These are phyloP conservation scores for Melampsora americana DNA, from an alignment of 1,284 basidiomycete genomes.

Conservation along the genomic window DNA sequence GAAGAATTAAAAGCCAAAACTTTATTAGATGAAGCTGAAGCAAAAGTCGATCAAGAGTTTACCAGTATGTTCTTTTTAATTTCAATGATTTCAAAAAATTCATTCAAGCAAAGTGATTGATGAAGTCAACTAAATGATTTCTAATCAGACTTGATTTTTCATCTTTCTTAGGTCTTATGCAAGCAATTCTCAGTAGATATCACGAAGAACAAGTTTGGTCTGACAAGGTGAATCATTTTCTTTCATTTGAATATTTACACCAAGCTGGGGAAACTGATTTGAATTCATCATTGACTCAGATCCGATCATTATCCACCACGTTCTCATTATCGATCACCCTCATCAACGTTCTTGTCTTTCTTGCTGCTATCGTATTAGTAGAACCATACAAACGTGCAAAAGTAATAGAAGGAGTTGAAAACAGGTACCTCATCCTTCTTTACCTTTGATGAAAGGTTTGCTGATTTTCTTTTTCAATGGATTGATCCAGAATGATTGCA, in stretches of 20 bases:
- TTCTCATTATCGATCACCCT: constrained; percentile 76
- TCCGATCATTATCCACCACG: constrained; percentile 84
- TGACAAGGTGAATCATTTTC: constrained; percentile 63
- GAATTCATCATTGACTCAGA: constrained; percentile 52
- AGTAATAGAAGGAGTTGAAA: constrained; percentile 80
- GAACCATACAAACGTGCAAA: constrained; percentile 87
- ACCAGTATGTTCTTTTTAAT: constrained; percentile 57
- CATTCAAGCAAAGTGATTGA: too few species aligned
- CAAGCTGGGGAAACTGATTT: too few species aligned
- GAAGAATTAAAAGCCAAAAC: constrained; percentile 68
- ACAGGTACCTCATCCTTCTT: constrained; percentile 56
- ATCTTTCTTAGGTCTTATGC: constrained; percentile 64
- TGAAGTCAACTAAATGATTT: too few species aligned
- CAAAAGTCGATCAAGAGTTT: constrained; percentile 76
- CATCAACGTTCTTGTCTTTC: constrained; percentile 80
- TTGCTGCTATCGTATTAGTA: constrained; percentile 78
- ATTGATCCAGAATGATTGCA: neutral
- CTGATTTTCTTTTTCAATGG: neutral
- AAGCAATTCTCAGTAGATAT: constrained; percentile 75
- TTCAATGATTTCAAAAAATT: too few species aligned
- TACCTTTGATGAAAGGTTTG: neutral
- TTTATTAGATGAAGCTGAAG: constrained; percentile 66
- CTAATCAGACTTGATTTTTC: too few species aligned
- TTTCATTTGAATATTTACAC: neutral
- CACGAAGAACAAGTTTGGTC: constrained; percentile 97